Evolutionary conservation across 306 rosid species (phyloP).

Genomic region (Hippophae tibetana): DNA sequence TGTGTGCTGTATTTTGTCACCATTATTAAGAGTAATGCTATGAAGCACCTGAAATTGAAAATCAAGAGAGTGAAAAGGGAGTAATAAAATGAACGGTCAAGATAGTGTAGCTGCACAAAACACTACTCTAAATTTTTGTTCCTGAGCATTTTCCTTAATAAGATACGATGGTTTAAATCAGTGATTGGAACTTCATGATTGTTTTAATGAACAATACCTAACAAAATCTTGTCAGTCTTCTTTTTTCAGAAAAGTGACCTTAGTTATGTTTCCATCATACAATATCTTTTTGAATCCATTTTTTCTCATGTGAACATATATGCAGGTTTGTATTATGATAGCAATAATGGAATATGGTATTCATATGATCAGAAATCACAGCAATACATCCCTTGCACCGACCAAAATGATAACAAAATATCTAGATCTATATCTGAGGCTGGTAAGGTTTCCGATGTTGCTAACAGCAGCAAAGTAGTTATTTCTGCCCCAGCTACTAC

Average conservation of each 20-base stretch:
- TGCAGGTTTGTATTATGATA: slow-evolving; percentile 88
- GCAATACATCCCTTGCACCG: slow-evolving; percentile 77
- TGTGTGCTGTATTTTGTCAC: too few relatives aligned
- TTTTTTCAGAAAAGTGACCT: not conserved
- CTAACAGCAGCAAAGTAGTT: slow-evolving; percentile 57
- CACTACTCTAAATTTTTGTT: too few relatives aligned
- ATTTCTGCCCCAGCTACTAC: slow-evolving; percentile 93
- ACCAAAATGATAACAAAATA: slow-evolving; percentile 54
- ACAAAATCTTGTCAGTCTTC: not conserved
- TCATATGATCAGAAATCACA: slow-evolving; percentile 74
- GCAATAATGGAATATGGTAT: slow-evolving; percentile 83
- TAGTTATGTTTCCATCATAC: not conserved
- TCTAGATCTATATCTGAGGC: slow-evolving; percentile 47
- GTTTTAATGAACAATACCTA: not conserved
- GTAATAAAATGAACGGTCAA: too few relatives aligned
- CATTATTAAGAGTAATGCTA: too few relatives aligned
- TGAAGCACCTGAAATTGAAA: too few relatives aligned
- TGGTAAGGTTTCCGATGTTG: slow-evolving; percentile 52
- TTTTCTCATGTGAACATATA: slow-evolving; percentile 10
- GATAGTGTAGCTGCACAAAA: too few relatives aligned
- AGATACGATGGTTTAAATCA: too few relatives aligned
- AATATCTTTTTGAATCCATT: not conserved
- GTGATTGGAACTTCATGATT: too few relatives aligned
- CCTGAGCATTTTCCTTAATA: too few relatives aligned
- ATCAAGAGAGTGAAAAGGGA: too few relatives aligned